These are phyloP conservation scores for Yamadazyma oceani DNA, from an alignment of 1,139 yeast genomes.

Conservation along the genomic window DNA sequence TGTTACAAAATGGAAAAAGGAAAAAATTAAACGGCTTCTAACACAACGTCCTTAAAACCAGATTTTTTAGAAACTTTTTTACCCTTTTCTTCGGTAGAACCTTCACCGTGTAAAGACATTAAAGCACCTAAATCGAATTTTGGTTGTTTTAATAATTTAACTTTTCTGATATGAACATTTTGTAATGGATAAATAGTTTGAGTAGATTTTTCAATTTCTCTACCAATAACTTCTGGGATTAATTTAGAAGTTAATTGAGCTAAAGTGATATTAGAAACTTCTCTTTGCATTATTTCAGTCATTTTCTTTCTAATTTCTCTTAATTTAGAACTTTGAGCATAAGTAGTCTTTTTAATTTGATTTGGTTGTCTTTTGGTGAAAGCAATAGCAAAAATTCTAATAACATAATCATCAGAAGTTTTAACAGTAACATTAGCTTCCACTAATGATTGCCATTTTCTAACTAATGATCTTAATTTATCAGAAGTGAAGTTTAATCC, in stretches of 20 bases:
- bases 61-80: constrained; percentile 43
- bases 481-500: constrained; percentile 52
- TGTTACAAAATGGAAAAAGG: background rate
- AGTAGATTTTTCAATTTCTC: constrained; percentile 54
- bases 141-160: constrained; percentile 53
- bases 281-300: constrained; percentile 54
- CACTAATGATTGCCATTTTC: constrained; percentile 56
- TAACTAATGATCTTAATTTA: constrained; percentile 51
- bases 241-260: constrained; percentile 53
- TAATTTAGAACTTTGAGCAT: constrained; percentile 52
- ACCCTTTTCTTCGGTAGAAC: constrained; percentile 51
- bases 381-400: constrained; percentile 52
- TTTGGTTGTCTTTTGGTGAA: constrained; percentile 55
- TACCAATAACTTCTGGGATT: constrained; percentile 54
- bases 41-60: constrained; percentile 52
- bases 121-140: constrained; percentile 54
- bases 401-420: constrained; percentile 51
- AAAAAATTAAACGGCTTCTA: constrained; percentile 40
- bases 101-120: constrained; percentile 54
- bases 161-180: constrained; percentile 54
- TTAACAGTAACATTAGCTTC: constrained; percentile 54
- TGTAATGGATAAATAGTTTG: constrained; percentile 53
- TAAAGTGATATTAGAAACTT: constrained; percentile 50
- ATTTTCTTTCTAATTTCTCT: constrained; percentile 53
- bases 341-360: constrained; percentile 52